A percentile compares a stretch with the other conserved stretches of the same genome.
phyloP scores from a whole-genome alignment of 345 rosid species.

The Gossypioides kirkii region DNA sequence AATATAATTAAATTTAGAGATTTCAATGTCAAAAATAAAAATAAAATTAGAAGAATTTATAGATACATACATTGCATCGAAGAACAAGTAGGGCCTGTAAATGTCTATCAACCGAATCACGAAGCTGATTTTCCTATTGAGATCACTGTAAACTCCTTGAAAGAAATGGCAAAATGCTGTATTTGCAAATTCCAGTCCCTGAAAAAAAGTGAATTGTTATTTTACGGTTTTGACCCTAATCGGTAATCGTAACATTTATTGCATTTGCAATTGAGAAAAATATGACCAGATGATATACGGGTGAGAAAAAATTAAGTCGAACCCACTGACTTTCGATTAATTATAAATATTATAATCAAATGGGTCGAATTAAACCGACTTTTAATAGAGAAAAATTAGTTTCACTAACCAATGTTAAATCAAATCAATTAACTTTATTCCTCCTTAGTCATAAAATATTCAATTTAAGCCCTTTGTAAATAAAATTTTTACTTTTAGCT shows the following conservation, averaged over 20 bases:
- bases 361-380: too few species aligned
- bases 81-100: constrained; percentile 77
- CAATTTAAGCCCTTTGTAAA: too few species aligned
- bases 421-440: too few species aligned
- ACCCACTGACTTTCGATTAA: too few species aligned
- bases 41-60: too few species aligned
- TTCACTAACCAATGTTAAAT: too few species aligned
- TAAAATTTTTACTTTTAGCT: too few species aligned
- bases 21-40: not conserved
- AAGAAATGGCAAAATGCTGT: constrained; percentile 39
- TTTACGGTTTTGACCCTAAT: too few species aligned
- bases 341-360: too few species aligned
- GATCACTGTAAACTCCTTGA: constrained; percentile 32
- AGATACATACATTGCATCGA: constrained; percentile 55
- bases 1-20: not conserved
- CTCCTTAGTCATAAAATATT: too few species aligned
- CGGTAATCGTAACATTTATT: not conserved
- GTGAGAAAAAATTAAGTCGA: too few species aligned
- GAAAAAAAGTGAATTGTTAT: not conserved
- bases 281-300: not conserved
- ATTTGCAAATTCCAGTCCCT: constrained; percentile 50
- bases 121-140: constrained; percentile 43
- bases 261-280: not conserved
- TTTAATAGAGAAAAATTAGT: too few species aligned
- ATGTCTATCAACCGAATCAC: constrained; percentile 64